A percentile compares a stretch with the other conserved stretches of the same genome.
phyloP scores from a whole-genome alignment of 1,139 yeast species.

The Hyphopichia buzzinii region DNA sequence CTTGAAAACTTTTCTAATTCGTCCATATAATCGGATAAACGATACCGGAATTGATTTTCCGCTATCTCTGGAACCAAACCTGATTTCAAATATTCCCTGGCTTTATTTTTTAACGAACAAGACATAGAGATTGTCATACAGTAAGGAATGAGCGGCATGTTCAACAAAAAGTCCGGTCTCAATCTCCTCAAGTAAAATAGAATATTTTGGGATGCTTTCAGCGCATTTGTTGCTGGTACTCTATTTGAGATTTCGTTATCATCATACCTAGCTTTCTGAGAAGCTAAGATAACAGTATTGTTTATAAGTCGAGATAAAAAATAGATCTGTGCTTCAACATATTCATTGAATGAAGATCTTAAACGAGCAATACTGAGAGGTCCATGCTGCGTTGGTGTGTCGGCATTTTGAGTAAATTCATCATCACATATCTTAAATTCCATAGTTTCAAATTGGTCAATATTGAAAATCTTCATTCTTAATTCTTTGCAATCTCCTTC shows the following conservation, averaged over 20 bases:
- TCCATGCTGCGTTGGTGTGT: not conserved
- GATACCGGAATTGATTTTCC: slow-evolving; percentile 6
- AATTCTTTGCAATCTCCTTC: slow-evolving; percentile 11
- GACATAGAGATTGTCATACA: slow-evolving; percentile 23
- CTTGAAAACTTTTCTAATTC: slow-evolving; percentile 20
- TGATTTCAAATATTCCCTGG: slow-evolving; percentile 8
- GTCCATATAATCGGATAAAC: slow-evolving; percentile 15
- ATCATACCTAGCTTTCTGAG: slow-evolving; percentile 28
- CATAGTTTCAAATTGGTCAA: slow-evolving; percentile 23
- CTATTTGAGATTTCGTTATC: slow-evolving; percentile 20
- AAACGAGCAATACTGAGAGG: not conserved
- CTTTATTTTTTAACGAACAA: slow-evolving; percentile 14
- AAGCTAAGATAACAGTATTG: slow-evolving; percentile 23
- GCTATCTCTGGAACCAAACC: slow-evolving; percentile 2
- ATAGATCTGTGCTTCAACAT: slow-evolving; percentile 18
- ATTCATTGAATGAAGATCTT: slow-evolving; percentile 8
- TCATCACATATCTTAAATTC: slow-evolving; percentile 27
- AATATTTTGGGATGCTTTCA: slow-evolving; percentile 25
- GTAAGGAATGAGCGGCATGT: slow-evolving; percentile 30
- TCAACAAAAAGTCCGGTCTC: slow-evolving; percentile 17
- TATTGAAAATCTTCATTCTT: slow-evolving; percentile 19
- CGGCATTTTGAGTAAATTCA: slow-evolving; percentile 10
- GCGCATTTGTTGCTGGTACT: slow-evolving; percentile 21
- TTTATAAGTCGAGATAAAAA: slow-evolving; percentile 26
- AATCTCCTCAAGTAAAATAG: slow-evolving; percentile 22